These are phyloP conservation scores for Linum lewisii DNA, from an alignment of 345 rosid species.

Conservation along the genomic window DNA sequence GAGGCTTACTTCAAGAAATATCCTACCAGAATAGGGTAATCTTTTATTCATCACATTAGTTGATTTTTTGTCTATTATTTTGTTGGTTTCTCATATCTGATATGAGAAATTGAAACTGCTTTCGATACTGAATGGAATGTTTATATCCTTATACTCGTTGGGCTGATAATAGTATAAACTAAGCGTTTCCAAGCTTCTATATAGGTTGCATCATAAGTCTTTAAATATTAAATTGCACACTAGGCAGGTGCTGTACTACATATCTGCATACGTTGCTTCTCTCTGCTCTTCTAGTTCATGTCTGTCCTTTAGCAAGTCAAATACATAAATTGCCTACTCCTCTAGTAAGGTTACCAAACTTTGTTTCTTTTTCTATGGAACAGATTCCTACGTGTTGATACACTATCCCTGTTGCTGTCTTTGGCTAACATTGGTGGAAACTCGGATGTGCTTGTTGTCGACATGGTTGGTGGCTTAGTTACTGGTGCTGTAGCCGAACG, in stretches of 20 bases:
- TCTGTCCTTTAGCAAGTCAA: no score
- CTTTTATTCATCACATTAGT: background rate
- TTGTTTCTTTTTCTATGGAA: conserved; percentile 6
- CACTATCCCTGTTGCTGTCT: conserved; percentile 72
- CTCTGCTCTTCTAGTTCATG: no score
- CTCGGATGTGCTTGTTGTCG: conserved; percentile 76
- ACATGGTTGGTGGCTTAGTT: conserved; percentile 88
- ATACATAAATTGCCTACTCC: no score
- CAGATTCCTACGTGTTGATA: conserved; percentile 76
- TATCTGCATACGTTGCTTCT: no score
- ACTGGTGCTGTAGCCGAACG: conserved; percentile 95
- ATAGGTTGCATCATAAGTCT: no score
- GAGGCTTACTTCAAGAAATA: conserved; percentile 90
- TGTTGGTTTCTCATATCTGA: background rate
- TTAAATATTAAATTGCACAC: no score
- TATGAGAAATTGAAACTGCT: background rate
- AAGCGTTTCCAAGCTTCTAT: no score
- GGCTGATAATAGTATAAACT: background rate
- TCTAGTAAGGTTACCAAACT: background rate
- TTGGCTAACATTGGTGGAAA: conserved; percentile 72
- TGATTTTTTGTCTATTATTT: background rate
- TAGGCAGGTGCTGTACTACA: no score
- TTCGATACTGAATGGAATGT: no score
- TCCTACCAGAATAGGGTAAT: conserved; percentile 73
- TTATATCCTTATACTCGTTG: background rate